Base-by-base conservation (phyloP, 1,139 yeast genomes). In the Pichia sp. region DNA sequence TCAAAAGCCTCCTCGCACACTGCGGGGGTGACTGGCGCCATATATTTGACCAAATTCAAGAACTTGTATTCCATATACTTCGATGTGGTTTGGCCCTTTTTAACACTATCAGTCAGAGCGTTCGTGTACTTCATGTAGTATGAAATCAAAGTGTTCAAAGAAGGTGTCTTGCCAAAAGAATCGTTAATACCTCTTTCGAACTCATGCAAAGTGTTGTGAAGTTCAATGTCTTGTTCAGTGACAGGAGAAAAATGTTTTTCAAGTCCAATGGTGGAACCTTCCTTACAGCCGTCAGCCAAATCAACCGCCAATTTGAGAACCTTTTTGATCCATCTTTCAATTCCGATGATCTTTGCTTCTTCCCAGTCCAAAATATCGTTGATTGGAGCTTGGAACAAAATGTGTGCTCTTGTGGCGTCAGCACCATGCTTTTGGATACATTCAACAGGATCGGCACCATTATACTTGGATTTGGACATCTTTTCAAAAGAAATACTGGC, bases 401-500 rank as follows among this genome's bases (percentile, higher is more conserved):
- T 82, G 65, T 92, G 97, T 0, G 98, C 98, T 59, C 99, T 78
- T 0, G 93, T 87, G 0, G 97, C 92, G 73, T 93, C 99, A 1
- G 97, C 92, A 2, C 99, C 99, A 69, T 89, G 89, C 48, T 75
- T 76, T n/a, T 67, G 68, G 34, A 93, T 91, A 62, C 93, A 87
- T 55, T 79, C 80, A 1, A 78, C 81, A 0, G 98, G 98, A 66
- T 92, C 96, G 3, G 89, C 96, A 16, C 99, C 99, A 65, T 93
- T 93, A 65, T 83, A 83, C 66, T 93, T 93, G 1, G 97, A 91
- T 70, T 93, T 93, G 1, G 98, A 91, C 99, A 93, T 93, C 67
- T 93, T 93, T 66, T 93, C 98, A 66, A 71, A 90, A 0, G 88
- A 73, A 1, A 88, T 68, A 0, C 59, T 58, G 0, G 96, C 89